These are phyloP conservation scores for Zoysia matrella DNA, from an alignment of 202 grass and related monocot genomes.

Conservation along the genomic window DNA sequence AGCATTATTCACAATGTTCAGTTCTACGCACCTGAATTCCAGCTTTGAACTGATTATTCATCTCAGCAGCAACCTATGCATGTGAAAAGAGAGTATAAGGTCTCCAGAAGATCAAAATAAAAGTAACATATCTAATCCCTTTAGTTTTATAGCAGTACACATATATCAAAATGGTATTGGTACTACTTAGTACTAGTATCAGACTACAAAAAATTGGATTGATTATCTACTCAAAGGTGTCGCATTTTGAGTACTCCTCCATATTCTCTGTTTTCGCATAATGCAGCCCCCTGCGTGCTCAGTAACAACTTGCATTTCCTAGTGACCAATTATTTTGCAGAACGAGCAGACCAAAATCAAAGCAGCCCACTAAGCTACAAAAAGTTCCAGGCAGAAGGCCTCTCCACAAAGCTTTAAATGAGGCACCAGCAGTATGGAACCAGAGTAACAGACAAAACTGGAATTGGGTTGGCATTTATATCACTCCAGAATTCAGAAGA, in stretches of 20 bases:
- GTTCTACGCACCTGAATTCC: constrained; percentile 78
- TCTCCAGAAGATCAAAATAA: constrained; percentile 4
- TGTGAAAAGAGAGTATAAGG: constrained; percentile 30
- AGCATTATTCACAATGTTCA: constrained; percentile 36
- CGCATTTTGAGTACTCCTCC: background rate
- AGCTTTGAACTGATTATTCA: constrained; percentile 71
- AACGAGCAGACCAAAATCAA: constrained; percentile 36
- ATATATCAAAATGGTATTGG: background rate
- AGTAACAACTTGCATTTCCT: constrained; percentile 10
- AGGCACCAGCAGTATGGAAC: constrained; percentile 48
- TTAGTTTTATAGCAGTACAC: background rate
- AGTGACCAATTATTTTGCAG: constrained; percentile 26
- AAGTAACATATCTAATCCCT: background rate
- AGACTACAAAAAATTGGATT: background rate
- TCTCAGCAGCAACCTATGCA: constrained; percentile 74
- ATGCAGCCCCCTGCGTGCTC: constrained; percentile 17
- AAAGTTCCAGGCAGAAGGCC: constrained; percentile 38
- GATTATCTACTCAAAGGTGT: background rate
- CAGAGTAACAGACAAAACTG: constrained; percentile 42
- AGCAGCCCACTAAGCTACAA: constrained; percentile 36
- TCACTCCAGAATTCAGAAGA: constrained; percentile 33
- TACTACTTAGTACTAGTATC: too few species aligned
- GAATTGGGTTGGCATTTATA: constrained; percentile 49
- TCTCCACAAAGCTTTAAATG: constrained; percentile 48
- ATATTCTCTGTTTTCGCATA: background rate